Percentiles rank a stretch among this genome's conserved stretches.
phyloP scores from a whole-genome alignment of 2,329 filamentous ascomycete genomes.

The Fusarium liriodendri region DNA sequence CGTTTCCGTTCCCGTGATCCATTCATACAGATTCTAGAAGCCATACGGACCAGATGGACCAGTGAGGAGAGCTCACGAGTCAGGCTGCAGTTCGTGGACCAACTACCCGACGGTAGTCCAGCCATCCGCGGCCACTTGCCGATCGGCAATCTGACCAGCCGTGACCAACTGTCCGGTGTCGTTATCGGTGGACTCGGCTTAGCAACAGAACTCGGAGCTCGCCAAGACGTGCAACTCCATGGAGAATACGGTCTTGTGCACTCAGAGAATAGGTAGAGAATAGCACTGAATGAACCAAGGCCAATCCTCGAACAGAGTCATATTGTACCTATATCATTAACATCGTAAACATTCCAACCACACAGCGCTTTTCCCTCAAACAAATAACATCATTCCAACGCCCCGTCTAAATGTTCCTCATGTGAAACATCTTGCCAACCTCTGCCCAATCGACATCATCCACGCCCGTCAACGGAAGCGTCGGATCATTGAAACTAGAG shows the following conservation, averaged over 20 bases:
- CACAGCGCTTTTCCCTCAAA: background rate
- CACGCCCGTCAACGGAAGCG: conserved; percentile 44
- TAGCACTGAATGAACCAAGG: background rate
- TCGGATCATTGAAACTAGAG: conserved; percentile 44
- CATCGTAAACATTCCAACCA: background rate
- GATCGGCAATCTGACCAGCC: background rate
- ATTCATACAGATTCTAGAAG: background rate
- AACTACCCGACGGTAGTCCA: background rate
- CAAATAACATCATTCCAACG: background rate
- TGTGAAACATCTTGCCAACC: conserved; percentile 44
- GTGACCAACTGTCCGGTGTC: background rate
- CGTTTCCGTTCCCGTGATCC: background rate
- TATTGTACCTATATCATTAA: background rate
- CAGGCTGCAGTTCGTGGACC: background rate
- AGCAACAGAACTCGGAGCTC: background rate
- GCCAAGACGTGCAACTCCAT: background rate
- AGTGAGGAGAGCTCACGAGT: background rate
- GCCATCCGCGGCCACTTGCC: background rate
- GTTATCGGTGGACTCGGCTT: background rate
- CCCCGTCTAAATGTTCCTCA: background rate
- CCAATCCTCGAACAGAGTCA: background rate
- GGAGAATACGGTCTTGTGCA: background rate
- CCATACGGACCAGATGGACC: background rate
- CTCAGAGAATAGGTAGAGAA: background rate
- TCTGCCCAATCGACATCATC: conserved; percentile 46